These are phyloP conservation scores for Cladosporium halotolerans DNA, from an alignment of 2,329 filamentous ascomycete genomes.

Conservation along the genomic window DNA sequence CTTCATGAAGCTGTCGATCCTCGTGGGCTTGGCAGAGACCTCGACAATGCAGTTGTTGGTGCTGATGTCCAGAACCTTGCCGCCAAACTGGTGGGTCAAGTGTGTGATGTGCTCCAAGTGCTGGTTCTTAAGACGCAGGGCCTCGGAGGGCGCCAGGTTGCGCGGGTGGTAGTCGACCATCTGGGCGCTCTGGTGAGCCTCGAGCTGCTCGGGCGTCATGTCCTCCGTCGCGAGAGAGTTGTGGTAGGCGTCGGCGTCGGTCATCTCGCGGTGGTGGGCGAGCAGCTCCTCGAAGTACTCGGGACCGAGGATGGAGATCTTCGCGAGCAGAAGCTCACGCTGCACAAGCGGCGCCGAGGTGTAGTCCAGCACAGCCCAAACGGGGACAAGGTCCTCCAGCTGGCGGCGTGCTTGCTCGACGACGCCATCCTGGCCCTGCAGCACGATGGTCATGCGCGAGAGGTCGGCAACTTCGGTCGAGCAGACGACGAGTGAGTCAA, in stretches of 20 bases:
- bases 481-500: conserved; percentile 95
- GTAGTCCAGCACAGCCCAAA: conserved; percentile 98
- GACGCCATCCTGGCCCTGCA: conserved; percentile 92
- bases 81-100: conserved; percentile 93
- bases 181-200: conserved; percentile 16
- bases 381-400: conserved; percentile 91
- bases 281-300: conserved; percentile 98
- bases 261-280: conserved; percentile 91
- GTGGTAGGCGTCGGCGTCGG: conserved; percentile 39
- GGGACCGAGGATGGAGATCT: conserved; percentile 91
- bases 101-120: conserved; percentile 95
- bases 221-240: conserved; percentile 15
- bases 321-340: conserved; percentile 88
- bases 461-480: conserved; percentile 95
- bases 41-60: conserved; percentile 98
- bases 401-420: conserved; percentile 95
- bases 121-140: conserved; percentile 92
- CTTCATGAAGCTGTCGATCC: conserved; percentile 98
- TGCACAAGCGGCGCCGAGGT: conserved; percentile 88
- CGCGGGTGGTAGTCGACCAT: conserved; percentile 76
- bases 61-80: conserved; percentile 96
- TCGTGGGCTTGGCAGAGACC: conserved; percentile 82
- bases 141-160: conserved; percentile 78
- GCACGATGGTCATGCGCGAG: conserved; percentile 96
- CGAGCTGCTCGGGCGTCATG: conserved; percentile 22